Evolutionary conservation across 805 yeast genomes (phyloP).

Genomic region (Metschnikowia proteae): DNA sequence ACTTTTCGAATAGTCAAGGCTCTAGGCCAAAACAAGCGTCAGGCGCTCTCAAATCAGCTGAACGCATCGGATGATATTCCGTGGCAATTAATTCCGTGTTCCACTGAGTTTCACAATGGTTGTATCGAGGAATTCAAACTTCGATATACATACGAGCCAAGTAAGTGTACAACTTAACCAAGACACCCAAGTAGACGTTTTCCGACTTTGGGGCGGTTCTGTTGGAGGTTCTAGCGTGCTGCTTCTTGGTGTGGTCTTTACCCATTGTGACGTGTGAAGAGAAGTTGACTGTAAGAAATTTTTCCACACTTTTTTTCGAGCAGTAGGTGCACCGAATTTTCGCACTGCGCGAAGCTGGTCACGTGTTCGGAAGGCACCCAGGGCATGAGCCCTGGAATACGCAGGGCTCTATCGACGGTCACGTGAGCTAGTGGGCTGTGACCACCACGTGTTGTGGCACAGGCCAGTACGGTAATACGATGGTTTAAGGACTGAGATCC

Average conservation of each 20-base stretch:
- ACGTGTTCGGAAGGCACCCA: not conserved
- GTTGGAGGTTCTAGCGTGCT: conserved; percentile 94
- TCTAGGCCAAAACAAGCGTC: not conserved
- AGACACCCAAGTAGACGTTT: conserved; percentile 96
- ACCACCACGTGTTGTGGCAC: too few relatives aligned
- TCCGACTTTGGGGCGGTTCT: conserved; percentile 99
- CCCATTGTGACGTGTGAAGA: conserved; percentile 58
- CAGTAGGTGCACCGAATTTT: not conserved
- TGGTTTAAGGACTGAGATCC: too few relatives aligned
- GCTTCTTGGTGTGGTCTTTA: conserved; percentile 94
- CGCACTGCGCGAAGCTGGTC: not conserved
- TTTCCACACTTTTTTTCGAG: conserved; percentile 9
- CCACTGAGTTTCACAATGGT: conserved; percentile 1
- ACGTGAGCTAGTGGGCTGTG: not conserved
- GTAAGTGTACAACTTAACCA: conserved; percentile 98
- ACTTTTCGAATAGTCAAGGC: not conserved
- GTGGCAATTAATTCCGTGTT: not conserved
- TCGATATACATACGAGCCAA: conserved; percentile 86
- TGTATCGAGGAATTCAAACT: conserved; percentile 3
- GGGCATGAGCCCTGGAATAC: not conserved
- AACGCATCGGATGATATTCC: not conserved
- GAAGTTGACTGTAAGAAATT: conserved; percentile 7
- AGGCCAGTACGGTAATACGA: too few relatives aligned
- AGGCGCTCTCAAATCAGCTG: not conserved
- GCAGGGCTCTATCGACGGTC: not conserved